Evolutionary conservation across 1,139 yeast genomes (phyloP).

Genomic region (Hemisphaericaspora lyxosophila): DNA sequence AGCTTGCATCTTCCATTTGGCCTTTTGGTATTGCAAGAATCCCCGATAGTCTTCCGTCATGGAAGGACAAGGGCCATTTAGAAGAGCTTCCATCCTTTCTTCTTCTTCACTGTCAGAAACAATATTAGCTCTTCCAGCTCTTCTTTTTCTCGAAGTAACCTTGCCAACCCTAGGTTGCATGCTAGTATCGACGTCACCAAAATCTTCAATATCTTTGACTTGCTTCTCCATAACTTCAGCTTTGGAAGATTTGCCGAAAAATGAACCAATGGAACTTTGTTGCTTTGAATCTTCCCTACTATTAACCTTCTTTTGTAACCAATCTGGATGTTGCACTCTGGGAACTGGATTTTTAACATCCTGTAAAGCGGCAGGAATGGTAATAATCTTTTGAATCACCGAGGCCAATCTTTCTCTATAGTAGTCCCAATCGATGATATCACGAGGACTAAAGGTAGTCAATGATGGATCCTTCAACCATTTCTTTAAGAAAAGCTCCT

Average conservation of each 20-base stretch:
- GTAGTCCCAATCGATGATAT: conserved; percentile 90
- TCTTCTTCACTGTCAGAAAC: conserved; percentile 46
- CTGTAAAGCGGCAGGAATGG: conserved; percentile 97
- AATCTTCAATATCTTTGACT: conserved; percentile 75
- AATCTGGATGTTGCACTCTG: conserved; percentile 89
- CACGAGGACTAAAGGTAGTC: conserved; percentile 84
- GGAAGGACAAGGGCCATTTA: conserved; percentile 64
- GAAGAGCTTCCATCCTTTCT: conserved; percentile 40
- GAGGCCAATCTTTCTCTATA: conserved; percentile 90
- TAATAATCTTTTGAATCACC: conserved; percentile 89
- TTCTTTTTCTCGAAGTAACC: conserved; percentile 45
- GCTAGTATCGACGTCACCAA: conserved; percentile 41
- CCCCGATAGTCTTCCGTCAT: conserved; percentile 73
- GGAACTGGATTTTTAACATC: conserved; percentile 92
- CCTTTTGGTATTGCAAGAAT: conserved; percentile 77
- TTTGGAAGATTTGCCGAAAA: conserved; percentile 49
- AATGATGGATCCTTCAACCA: conserved; percentile 85
- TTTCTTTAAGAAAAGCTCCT: conserved; percentile 70
- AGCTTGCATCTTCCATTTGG: conserved; percentile 79
- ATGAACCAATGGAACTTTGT: conserved; percentile 63
- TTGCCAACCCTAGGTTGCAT: conserved; percentile 45
- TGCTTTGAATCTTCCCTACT: conserved; percentile 64
- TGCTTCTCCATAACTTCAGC: conserved; percentile 28
- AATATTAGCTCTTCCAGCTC: conserved; percentile 22
- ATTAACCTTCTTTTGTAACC: conserved; percentile 72